Evolutionary conservation across 2,329 filamentous ascomycete species (phyloP), one percentile per base, ranked within the genome.

Genomic region (Hymenotorrendiella dingleyae): DNA sequence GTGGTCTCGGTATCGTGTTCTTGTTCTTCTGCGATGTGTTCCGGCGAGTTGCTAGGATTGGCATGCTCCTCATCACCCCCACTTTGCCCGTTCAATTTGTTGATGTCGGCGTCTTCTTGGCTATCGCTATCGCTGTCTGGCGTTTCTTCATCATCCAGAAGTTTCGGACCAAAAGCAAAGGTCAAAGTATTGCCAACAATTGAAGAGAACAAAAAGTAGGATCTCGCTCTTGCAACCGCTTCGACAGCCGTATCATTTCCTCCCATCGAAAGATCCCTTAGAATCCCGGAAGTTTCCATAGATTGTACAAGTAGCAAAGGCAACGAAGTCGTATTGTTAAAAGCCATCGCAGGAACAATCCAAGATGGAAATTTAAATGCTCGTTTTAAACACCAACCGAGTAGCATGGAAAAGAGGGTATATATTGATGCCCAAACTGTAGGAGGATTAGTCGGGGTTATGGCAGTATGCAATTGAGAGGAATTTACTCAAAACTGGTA

Each of bases 161-260:
- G 63, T 11, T 69, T 66, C 1, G 79, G 78, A 0, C 78, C 80
- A 5, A 82, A 62, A 0, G 74, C 74, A 56, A 83, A 84, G 0
- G 78, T 82, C 49, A 83, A 62, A 33, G 71, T 74, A 54, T 80
- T 82, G 37, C 70, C 72, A 17, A 83, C 66, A 47, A 80, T 80
- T 4, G 78, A 71, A 45, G 78, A 81, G 46, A 84, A 71, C 4
- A 84, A 62, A 54, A 84, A 82, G 59, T 82, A 84, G 10, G 75
- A 76, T 55, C 80, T 76, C 6, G 78, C 78, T 7, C 79, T 67
- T 38, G 72, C 68, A 8, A 82, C 62, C 1, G 74, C 75, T 3
- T 65, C 63, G 4, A 60, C 53, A 4, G 63, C 64, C 60, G 51
- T 72, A 33, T 53, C 50, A 65, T 54, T 66, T 52, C 47, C 69